These are phyloP conservation scores for Blastomyces parvus DNA, from an alignment of 2,329 filamentous ascomycete genomes.

Conservation along the genomic window DNA sequence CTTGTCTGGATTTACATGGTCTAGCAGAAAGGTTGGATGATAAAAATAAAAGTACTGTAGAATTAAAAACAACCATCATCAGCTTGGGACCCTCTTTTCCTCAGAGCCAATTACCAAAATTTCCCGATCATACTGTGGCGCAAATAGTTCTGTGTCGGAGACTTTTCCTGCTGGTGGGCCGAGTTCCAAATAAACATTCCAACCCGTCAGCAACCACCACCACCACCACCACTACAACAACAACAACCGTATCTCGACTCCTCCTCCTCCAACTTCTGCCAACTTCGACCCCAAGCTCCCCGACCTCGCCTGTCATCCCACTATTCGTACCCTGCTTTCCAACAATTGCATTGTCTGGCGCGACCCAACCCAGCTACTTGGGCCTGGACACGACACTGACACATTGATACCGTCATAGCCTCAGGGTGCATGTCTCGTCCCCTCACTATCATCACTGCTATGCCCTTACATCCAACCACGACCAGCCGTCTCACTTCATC, in stretches of 20 bases:
- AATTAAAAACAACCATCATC: background rate
- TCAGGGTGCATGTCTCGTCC: background rate
- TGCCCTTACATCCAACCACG: too few species aligned
- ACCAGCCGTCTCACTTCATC: background rate
- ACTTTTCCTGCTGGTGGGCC: background rate
- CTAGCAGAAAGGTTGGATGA: too few species aligned
- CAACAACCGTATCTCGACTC: background rate
- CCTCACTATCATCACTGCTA: background rate
- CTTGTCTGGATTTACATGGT: too few species aligned
- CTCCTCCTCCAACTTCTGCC: background rate
- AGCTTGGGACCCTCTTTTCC: background rate
- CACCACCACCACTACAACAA: too few species aligned
- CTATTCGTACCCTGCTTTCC: slow-evolving; percentile 1
- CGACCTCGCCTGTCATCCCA: background rate
- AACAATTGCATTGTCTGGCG: background rate
- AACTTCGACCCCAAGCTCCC: background rate
- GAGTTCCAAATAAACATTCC: background rate
- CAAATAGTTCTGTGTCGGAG: background rate
- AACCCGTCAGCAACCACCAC: too few species aligned
- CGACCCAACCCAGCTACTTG: background rate
- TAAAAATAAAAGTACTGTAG: too few species aligned
- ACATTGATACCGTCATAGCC: background rate
- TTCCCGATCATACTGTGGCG: too few species aligned
- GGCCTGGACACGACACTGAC: background rate
- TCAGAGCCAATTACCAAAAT: too few species aligned